Evolutionary conservation across 1,284 basidiomycete species (phyloP), one percentile per base, ranked within the genome.

Genomic region (Leccinum fallax): DNA sequence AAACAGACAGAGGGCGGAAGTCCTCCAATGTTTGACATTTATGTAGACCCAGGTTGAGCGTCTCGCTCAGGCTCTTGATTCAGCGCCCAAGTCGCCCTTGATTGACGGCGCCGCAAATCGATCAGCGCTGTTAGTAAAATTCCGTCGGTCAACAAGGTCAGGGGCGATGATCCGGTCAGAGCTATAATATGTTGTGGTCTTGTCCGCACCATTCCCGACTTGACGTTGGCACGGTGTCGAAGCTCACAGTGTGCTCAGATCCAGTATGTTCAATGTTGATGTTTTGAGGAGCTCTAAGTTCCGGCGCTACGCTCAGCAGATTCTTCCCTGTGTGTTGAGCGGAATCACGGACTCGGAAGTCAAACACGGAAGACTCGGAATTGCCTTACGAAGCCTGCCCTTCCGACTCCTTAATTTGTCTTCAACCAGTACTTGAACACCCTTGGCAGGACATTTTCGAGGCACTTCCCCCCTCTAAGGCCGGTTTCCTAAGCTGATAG

Each of bases 1-100:
- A 55, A 26, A 2, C 19, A 28, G 19, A 28, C 6, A 28, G 9
- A 36, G 16, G 28, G 26, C 36, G 28, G 26, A 10, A 34, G 57
- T 30, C 24, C 4, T 58, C 13, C 32, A 58, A 15, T n/a, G 34
- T 58, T n/a, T 55, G 21, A 11, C 58, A 28, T 59, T 26, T 58
- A 43, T 59, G 28, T 5, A 19, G 9, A 43, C 21, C 19, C 28
- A 38, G 0, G 15, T 40, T 13, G 55, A 59, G 55, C 57, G 57
- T 21, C 48, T 24, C 56, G 51, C 30, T 32, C 30, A 30, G 30
- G 30, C 30, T 34, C 30, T 10, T 16, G n/a, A 32, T 32, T 56
- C 15, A 32, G 51, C 19, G 46, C 46, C 46, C 10, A 0, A 32
- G 30, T 24, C 13, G 46, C 46, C 46, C 13, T 15, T 2, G 6